Base-by-base conservation (phyloP, 2,329 filamentous ascomycete genomes). In the Rhynchosporium graminicola region DNA sequence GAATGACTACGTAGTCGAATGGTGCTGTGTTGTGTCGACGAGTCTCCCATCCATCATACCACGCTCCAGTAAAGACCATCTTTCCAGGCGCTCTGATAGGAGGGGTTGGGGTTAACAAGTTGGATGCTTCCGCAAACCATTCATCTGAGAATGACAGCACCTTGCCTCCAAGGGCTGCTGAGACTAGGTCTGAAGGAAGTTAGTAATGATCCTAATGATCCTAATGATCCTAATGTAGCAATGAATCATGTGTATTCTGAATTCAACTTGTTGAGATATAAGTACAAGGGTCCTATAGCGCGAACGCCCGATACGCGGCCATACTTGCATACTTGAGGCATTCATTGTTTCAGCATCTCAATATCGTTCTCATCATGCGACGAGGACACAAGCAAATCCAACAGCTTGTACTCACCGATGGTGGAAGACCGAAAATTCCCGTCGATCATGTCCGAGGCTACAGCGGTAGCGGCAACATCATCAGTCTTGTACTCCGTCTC, bases 41-140 rank as follows among this genome's bases (percentile, higher is more conserved):
- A 12, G 87, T 89, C 76, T 89, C 87, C 85, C 85, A 89, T 58
- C 87, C 87, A 70, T 89, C 87, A 71, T 87, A 89, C 87, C 87
- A 89, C 51, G 87, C 86, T 55, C 87, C 87, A 1, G 86, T 82
- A 71, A 83, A 87, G 62, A 89, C 85, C 82, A 89, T 89, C 76
- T 87, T 87, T 65, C 86, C 86, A 1, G 82, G 81, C 71, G 87
- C 81, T 66, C 82, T 80, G 73, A 89, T 83, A 43, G 87, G 86
- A 36, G 85, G 74, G 29, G 81, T 84, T n/a, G 85, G 84, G 36
- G 82, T 89, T 65, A 89, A 74, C 62, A 89, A 79, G 74, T 89
- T 89, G 62, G 78, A 71, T 28, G 87, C 86, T 68, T 87, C 83
- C 48, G 86, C 87, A 71, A 89, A 89, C 84, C 85, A 89, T 76